Evolutionary conservation across 2,329 filamentous ascomycete genomes (phyloP).

Genomic region (Neopestalotiopsis rosae): DNA sequence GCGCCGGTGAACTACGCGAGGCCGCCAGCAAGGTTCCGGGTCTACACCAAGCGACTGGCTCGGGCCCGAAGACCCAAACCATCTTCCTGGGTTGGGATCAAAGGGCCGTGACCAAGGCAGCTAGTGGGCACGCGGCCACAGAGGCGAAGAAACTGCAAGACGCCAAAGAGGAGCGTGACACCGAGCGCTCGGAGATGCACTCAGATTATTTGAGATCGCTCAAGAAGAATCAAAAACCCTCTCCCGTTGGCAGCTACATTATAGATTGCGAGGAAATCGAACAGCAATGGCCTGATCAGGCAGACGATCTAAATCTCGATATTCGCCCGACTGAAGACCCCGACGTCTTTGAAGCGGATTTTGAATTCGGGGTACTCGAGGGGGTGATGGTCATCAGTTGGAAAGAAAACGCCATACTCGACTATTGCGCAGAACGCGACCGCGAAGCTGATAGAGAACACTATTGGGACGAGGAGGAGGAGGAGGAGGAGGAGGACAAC

Average conservation of each 20-base stretch:
- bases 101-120: not conserved
- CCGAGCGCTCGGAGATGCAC: not conserved
- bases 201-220: not conserved
- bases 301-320: not conserved
- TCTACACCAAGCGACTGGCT: not conserved
- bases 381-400: not conserved
- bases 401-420: not conserved
- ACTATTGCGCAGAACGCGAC: not conserved
- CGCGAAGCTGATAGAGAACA: not conserved
- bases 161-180: not conserved
- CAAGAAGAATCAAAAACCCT: not conserved
- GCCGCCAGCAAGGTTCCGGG: not conserved
- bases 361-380: not conserved
- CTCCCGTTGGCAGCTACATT: not conserved
- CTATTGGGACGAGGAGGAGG: not conserved
- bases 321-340: not conserved
- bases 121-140: not conserved
- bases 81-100: not conserved
- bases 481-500: not conserved
- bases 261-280: slow-evolving; percentile 5
- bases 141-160: not conserved
- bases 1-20: not conserved
- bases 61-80: not conserved
- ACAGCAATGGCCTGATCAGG: not conserved
- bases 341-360: not conserved